These are phyloP conservation scores for Kwoniella europaea DNA, from an alignment of 768 basidiomycete genomes.

Conservation along the genomic window DNA sequence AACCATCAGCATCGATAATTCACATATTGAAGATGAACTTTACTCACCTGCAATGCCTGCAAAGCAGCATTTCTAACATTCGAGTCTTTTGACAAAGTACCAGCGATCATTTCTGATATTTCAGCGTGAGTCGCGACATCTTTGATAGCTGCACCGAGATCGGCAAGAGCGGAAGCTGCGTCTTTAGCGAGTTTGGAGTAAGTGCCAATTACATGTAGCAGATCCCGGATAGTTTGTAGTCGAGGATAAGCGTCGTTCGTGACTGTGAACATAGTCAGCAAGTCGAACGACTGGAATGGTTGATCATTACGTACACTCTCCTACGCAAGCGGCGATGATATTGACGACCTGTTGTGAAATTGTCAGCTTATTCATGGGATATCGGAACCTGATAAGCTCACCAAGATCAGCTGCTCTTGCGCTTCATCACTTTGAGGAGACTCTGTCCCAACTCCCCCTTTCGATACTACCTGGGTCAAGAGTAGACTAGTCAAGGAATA, in stretches of 20 bases:
- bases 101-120: constrained; percentile 68
- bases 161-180: constrained; percentile 77
- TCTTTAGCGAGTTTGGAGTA: constrained; percentile 84
- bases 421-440: constrained; percentile 72
- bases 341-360: constrained; percentile 51
- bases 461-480: constrained; percentile 68
- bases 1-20: not conserved
- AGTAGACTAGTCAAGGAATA: constrained; percentile 82
- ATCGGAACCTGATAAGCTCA: constrained; percentile 59
- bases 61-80: constrained; percentile 85
- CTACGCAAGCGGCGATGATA: constrained; percentile 60
- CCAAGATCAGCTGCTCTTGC: constrained; percentile 79
- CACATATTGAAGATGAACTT: not conserved
- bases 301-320: constrained; percentile 67
- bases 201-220: constrained; percentile 73
- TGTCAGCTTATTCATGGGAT: constrained; percentile 57
- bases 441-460: constrained; percentile 69
- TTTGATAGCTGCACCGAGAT: constrained; percentile 78
- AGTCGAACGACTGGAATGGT: not conserved
- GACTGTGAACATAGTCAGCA: constrained; percentile 62
- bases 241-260: constrained; percentile 75
- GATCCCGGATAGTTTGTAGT: constrained; percentile 67
- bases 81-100: constrained; percentile 81
- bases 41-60: constrained; percentile 80
- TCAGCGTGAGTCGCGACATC: constrained; percentile 70